These are phyloP conservation scores for Chlorophyllum brunneum DNA, from an alignment of 768 basidiomycete species.

Conservation along the genomic window DNA sequence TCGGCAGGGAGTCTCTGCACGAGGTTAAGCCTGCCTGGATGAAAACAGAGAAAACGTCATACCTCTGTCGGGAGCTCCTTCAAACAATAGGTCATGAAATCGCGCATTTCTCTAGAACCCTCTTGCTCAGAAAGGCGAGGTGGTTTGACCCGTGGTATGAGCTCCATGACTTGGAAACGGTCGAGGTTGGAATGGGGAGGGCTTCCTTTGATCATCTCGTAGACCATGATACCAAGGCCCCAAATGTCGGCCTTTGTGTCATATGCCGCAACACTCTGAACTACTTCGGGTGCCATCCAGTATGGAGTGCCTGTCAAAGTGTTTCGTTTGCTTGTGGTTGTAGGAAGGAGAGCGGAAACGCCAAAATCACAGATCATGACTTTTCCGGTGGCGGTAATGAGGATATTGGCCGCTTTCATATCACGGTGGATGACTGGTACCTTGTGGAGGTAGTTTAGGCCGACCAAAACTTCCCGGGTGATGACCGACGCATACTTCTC, in stretches of 20 bases:
- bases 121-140: conserved; percentile 75
- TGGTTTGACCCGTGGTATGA: conserved; percentile 83
- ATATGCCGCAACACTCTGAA: conserved; percentile 83
- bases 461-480: conserved; percentile 83
- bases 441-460: conserved; percentile 86
- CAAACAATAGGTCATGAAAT: conserved; percentile 82
- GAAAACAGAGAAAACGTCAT: conserved; percentile 17
- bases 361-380: conserved; percentile 98
- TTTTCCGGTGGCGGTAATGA: conserved; percentile 83
- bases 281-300: conserved; percentile 99
- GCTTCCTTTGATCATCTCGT: conserved; percentile 95
- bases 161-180: conserved; percentile 80
- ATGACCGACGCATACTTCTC: conserved; percentile 89
- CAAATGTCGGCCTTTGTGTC: conserved; percentile 98
- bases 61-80: conserved; percentile 80
- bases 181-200: conserved; percentile 91
- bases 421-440: conserved; percentile 95
- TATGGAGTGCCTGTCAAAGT: conserved; percentile 97
- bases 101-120: conserved; percentile 81
- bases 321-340: conserved; percentile 84
- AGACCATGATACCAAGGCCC: conserved; percentile 94
- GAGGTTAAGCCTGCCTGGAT: conserved; percentile 6
- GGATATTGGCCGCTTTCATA: conserved; percentile 96
- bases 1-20: conserved; percentile 82
- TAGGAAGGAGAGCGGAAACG: conserved; percentile 88